Conservation (phyloP, 75 land plant genomes). For the Larix kaempferi region DNA sequence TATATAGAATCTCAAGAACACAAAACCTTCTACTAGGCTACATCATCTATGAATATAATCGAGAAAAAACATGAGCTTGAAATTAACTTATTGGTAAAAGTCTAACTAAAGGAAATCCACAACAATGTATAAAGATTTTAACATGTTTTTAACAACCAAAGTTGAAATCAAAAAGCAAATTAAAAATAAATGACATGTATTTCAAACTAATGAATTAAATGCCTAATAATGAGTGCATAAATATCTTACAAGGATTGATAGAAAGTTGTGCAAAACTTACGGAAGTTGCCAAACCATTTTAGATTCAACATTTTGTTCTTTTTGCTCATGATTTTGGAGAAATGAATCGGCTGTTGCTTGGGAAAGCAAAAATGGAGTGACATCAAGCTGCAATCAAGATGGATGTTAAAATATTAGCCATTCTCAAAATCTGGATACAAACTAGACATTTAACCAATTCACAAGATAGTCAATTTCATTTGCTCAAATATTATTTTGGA, state of each 20-base stretch:
- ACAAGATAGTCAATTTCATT: too few species aligned
- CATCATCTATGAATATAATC: neutral
- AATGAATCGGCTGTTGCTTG: slow-evolving; percentile 25
- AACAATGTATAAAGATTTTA: neutral
- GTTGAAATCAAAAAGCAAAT: neutral
- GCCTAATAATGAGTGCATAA: neutral
- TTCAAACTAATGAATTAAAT: neutral
- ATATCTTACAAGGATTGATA: neutral
- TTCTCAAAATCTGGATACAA: neutral
- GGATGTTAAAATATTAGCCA: slow-evolving; percentile 9
- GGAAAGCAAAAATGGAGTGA: slow-evolving; percentile 72
- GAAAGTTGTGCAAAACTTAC: slow-evolving; percentile 40
- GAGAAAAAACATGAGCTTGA: too few species aligned
- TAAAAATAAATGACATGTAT: neutral
- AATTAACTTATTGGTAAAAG: too few species aligned
- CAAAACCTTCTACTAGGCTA: neutral
- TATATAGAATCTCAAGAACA: neutral
- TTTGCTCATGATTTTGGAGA: slow-evolving; percentile 3
- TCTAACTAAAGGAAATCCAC: too few species aligned
- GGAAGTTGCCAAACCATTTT: slow-evolving; percentile 68
- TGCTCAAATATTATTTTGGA: too few species aligned
- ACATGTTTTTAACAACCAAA: neutral
- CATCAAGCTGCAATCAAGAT: slow-evolving; percentile 62
- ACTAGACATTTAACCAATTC: neutral
- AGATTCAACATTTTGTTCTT: slow-evolving; percentile 14